Evolutionary conservation across 163 green algal species (phyloP).

Genomic region (Scenedesmus sp.): DNA sequence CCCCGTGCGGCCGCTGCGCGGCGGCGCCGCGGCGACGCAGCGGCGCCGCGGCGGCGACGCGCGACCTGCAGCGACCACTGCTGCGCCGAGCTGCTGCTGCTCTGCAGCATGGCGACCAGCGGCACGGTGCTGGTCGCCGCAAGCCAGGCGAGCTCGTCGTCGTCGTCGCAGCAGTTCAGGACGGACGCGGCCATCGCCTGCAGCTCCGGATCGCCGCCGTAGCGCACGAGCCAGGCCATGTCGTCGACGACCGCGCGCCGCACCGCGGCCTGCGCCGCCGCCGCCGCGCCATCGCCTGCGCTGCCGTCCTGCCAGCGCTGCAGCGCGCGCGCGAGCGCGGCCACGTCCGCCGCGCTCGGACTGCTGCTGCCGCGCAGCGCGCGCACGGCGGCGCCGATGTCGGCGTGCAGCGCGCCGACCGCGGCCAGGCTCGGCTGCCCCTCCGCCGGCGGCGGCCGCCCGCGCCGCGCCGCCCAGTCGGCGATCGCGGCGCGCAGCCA

Average conservation of each 20-base stretch:
- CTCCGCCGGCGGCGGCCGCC: conserved; percentile 5
- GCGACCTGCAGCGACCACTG: conserved; percentile 38
- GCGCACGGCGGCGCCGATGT: conserved; percentile 7
- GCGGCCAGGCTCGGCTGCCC: neutral
- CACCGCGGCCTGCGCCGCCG: conserved; percentile 12
- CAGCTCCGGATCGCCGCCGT: conserved; percentile 11
- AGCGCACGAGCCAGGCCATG: conserved; percentile 29
- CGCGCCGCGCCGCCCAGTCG: conserved; percentile 49
- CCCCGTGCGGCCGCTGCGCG: no score
- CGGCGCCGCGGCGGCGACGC: no score
- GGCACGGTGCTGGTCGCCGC: conserved; percentile 16
- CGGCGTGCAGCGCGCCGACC: neutral
- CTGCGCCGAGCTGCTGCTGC: conserved; percentile 17
- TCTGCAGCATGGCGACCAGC: conserved; percentile 27
- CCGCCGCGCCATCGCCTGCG: neutral
- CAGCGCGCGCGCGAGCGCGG: neutral
- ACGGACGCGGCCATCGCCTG: conserved; percentile 26
- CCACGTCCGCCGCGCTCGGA: neutral
- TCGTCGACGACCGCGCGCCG: conserved; percentile 8
- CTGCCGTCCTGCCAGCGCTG: conserved; percentile 21
- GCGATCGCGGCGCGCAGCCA: conserved; percentile 52
- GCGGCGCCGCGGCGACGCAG: no score
- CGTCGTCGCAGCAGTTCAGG: conserved; percentile 20
- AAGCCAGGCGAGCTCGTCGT: conserved; percentile 31
- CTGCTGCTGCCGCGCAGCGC: conserved; percentile 16